Evolutionary conservation across 768 basidiomycete species (phyloP), one percentile per base, ranked within the genome.

Genomic region (Glaciozyma martinii): DNA sequence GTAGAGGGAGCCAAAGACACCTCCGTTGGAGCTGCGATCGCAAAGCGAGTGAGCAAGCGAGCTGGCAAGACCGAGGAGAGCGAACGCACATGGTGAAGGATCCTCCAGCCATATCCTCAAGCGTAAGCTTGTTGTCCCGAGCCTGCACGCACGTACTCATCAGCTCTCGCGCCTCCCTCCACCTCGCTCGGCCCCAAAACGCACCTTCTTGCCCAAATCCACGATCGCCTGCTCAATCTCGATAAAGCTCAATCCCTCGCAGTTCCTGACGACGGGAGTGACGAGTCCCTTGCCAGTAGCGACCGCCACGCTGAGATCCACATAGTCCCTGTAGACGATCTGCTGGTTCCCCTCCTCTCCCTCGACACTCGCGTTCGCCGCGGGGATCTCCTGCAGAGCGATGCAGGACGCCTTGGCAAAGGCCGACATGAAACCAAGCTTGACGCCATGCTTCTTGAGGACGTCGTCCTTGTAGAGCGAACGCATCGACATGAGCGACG

Each of bases 71-170:
- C 30, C 21, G 13, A 43, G 32, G 18, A 30, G 23, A 61, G 40
- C 66, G 15, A 40, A 79, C 87, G 69, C 71, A 91, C 90, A 97
- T 97, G 70, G 94, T 98, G 82, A 99, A 97, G n/a, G 90, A 86
- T 56, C 94, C 94, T 56, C 94, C 94, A 42, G 91, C 82, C 94
- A 97, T 97, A 77, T 99, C 94, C 77, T 97, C 95, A 60, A 98
- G 82, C n/a, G 87, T 86, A 59, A 98, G 82, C 78, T 95, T 95
- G 72, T 88, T 84, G 76, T 95, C 92, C 63, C 86, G 82, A 29
- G 93, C 94, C 86, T 78, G 54, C 23, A 2, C 32, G 37, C 27
- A 19, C 32, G 10, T 25, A 32, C 23, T 23, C 23, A 25, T 29
- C 49, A 40, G 18, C 33, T 50, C 3, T 23, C 33, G 47, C 37